A percentile compares a stretch with the other conserved stretches of the same genome.
These are phyloP conservation scores for Aspergillus funiculosus DNA, from an alignment of 495 filamentous ascomycete genomes.

Conservation along the genomic window DNA sequence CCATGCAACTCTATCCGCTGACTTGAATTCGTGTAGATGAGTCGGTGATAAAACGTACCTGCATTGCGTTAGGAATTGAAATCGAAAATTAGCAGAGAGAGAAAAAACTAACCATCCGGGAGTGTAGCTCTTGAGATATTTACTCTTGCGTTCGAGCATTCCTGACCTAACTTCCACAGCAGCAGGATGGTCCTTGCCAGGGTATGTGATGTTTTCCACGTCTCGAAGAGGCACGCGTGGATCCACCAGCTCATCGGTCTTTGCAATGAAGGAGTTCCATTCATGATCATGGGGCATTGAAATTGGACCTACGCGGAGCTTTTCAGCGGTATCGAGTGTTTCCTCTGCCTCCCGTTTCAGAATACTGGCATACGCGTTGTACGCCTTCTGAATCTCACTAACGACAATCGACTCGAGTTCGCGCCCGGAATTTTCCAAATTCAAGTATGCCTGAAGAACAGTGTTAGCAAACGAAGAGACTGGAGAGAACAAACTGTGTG, in stretches of 20 bases:
- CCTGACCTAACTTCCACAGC: slow-evolving; percentile 83
- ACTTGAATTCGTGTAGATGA: slow-evolving; percentile 97
- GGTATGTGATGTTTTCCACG: slow-evolving; percentile 82
- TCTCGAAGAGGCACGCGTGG: slow-evolving; percentile 72
- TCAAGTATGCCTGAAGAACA: slow-evolving; percentile 73
- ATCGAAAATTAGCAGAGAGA: background rate
- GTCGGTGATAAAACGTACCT: slow-evolving; percentile 97
- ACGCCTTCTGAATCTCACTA: slow-evolving; percentile 93
- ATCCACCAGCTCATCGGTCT: slow-evolving; percentile 83
- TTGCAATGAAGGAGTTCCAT: slow-evolving; percentile 77
- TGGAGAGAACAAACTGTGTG: background rate
- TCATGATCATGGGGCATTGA: slow-evolving; percentile 87
- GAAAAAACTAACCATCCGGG: slow-evolving; percentile 72
- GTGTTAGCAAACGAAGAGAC: slow-evolving; percentile 26
- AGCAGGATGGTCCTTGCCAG: slow-evolving; percentile 83
- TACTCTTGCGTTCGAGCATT: slow-evolving; percentile 93
- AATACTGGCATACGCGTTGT: slow-evolving; percentile 85
- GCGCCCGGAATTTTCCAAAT: slow-evolving; percentile 88
- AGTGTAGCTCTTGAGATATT: slow-evolving; percentile 96
- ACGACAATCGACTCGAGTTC: slow-evolving; percentile 95
- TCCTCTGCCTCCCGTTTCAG: slow-evolving; percentile 84
- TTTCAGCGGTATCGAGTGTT: slow-evolving; percentile 68
- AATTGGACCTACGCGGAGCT: slow-evolving; percentile 76
- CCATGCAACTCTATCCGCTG: slow-evolving; percentile 63
- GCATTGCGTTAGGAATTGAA: slow-evolving; percentile 31